Percentiles rank a stretch among this genome's conserved stretches.
Evolutionary conservation across 2,329 filamentous ascomycete genomes (phyloP).

Genomic region (Ceratocystiopsis brevicomis): DNA sequence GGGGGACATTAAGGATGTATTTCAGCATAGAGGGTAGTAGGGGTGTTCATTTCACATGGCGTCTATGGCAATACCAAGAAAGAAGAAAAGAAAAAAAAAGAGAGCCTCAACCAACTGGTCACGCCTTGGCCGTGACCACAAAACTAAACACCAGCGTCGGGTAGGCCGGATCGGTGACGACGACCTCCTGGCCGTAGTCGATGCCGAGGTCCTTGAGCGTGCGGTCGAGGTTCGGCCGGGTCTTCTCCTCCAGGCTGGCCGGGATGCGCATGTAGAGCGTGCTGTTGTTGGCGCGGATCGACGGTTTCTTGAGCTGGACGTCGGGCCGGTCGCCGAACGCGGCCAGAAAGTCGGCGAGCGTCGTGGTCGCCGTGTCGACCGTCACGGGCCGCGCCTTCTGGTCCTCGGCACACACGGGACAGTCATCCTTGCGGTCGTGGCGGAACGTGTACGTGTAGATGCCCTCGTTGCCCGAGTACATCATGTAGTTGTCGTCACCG

Average conservation of each 20-base stretch:
- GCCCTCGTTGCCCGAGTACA: conserved; percentile 91
- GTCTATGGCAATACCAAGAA: no score
- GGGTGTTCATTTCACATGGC: no score
- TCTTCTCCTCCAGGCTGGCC: conserved; percentile 64
- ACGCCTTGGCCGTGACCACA: conserved; percentile 27
- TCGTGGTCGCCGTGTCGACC: conserved; percentile 45
- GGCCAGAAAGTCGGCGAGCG: conserved; percentile 70
- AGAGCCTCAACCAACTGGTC: not conserved
- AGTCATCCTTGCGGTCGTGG: conserved; percentile 85
- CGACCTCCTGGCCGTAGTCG: conserved; percentile 66
- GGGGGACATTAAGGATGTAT: no score
- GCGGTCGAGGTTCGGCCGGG: conserved; percentile 61
- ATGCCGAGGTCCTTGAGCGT: conserved; percentile 57
- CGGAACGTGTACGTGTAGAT: conserved; percentile 97
- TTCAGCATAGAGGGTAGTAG: no score
- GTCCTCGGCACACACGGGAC: conserved; percentile 61
- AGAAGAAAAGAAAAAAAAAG: no score
- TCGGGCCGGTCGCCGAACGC: conserved; percentile 68
- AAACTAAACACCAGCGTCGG: conserved; percentile 49
- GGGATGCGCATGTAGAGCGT: conserved; percentile 83
- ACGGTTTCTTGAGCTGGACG: conserved; percentile 85
- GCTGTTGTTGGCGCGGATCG: conserved; percentile 57
- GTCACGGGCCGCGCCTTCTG: conserved; percentile 58
- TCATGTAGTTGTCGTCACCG: conserved; percentile 78
- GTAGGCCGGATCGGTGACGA: conserved; percentile 84